phyloP scores from a whole-genome alignment of 164 flowering plant species.

The Cinnamomum chago region DNA sequence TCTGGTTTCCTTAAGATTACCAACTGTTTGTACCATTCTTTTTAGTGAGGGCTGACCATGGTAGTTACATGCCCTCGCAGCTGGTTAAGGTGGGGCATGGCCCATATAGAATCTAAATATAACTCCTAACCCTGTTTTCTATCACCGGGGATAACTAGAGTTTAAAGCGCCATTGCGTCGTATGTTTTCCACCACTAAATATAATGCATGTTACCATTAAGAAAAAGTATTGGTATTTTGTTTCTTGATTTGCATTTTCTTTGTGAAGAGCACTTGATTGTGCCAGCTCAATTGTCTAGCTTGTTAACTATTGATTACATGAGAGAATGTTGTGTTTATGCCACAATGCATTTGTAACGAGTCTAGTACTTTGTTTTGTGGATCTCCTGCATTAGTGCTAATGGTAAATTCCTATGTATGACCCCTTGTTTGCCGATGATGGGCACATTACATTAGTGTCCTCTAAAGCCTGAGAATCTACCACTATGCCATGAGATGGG shows the following conservation, averaged over 20 bases:
- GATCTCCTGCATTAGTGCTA: too few relatives aligned
- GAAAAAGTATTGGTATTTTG: background rate
- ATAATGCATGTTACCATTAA: background rate
- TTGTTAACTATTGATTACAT: too few relatives aligned
- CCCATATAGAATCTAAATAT: background rate
- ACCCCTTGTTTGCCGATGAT: too few relatives aligned
- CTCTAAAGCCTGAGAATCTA: too few relatives aligned
- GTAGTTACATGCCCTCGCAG: background rate
- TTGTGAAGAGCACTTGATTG: background rate
- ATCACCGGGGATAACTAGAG: background rate
- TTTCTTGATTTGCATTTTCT: background rate
- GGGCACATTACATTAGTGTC: too few relatives aligned
- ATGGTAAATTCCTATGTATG: too few relatives aligned
- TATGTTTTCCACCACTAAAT: background rate
- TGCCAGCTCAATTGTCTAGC: background rate
- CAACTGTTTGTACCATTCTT: background rate
- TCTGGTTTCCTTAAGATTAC: background rate
- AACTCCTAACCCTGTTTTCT: background rate
- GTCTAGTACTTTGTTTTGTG: too few relatives aligned
- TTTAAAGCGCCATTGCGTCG: background rate
- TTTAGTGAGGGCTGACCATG: background rate
- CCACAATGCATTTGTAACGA: too few relatives aligned
- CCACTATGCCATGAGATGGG: too few relatives aligned
- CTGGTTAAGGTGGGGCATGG: background rate
- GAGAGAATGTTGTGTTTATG: too few relatives aligned